phyloP scores from a whole-genome alignment of 139 green algal genomes.

The Tetratostichococcus sp. region DNA sequence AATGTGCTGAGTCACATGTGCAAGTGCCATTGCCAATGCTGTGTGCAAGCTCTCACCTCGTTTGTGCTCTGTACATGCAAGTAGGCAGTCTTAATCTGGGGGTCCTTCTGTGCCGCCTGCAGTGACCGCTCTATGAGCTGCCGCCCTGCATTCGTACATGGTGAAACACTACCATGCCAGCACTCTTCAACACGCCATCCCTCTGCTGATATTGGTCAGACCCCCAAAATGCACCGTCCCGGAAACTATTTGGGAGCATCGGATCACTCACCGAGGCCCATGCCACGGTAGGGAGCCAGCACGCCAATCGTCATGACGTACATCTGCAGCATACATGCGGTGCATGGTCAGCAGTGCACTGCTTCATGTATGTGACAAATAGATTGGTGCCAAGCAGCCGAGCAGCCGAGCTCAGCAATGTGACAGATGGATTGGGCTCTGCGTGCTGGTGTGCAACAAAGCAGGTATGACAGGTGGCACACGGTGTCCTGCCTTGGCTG shows the following conservation, averaged over 20 bases:
- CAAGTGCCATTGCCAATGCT: too few species aligned
- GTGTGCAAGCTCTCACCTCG: not conserved
- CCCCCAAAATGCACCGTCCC: too few species aligned
- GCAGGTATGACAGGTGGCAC: too few species aligned
- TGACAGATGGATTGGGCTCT: too few species aligned
- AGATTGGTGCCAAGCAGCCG: too few species aligned
- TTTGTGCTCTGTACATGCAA: slow-evolving; percentile 11
- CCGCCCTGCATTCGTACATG: slow-evolving; percentile 23
- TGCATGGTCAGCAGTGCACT: not conserved
- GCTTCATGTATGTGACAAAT: too few species aligned
- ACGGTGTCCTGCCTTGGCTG: slow-evolving; percentile 6
- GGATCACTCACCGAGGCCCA: slow-evolving; percentile 52
- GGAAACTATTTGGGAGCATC: slow-evolving; percentile 2
- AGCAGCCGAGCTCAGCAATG: too few species aligned
- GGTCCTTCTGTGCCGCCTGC: slow-evolving; percentile 24
- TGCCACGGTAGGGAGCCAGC: slow-evolving; percentile 74
- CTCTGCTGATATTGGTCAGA: too few species aligned
- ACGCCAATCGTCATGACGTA: slow-evolving; percentile 90
- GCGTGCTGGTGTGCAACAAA: too few species aligned
- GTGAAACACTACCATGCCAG: too few species aligned
- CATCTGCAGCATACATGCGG: slow-evolving; percentile 28
- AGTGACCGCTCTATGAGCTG: slow-evolving; percentile 47
- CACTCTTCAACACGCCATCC: too few species aligned
- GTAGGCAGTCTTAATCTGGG: slow-evolving; percentile 59
- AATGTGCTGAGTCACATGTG: too few species aligned